These are phyloP conservation scores for Biscogniauxia mediterranea DNA, from an alignment of 2,329 filamentous ascomycete species.

Conservation along the genomic window DNA sequence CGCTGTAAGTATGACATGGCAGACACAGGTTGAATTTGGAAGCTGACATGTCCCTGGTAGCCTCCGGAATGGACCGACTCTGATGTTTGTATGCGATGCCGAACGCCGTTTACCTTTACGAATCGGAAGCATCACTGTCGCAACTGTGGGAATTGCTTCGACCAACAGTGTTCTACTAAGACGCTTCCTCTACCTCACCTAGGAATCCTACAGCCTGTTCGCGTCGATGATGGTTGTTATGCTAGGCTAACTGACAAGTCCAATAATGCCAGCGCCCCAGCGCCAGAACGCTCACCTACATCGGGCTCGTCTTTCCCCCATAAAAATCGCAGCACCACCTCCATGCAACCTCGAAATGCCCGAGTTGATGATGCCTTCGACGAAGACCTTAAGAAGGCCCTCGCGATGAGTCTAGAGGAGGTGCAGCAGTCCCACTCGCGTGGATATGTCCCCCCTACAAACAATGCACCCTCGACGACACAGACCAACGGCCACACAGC, in stretches of 20 bases:
- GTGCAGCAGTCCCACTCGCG: conserved; percentile 73
- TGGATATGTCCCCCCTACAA: conserved; percentile 65
- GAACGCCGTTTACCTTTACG: conserved; percentile 93
- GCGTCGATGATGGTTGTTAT: conserved; percentile 95
- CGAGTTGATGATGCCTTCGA: conserved; percentile 89
- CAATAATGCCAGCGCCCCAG: conserved; percentile 37
- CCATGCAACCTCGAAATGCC: conserved; percentile 87
- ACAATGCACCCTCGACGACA: conserved; percentile 33
- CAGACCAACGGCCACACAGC: conserved; percentile 36
- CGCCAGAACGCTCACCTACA: conserved; percentile 44
- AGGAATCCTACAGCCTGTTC: conserved; percentile 85
- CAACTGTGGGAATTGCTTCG: conserved; percentile 97
- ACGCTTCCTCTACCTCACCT: conserved; percentile 84
- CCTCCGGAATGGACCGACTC: conserved; percentile 98
- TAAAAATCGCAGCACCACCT: conserved; percentile 63
- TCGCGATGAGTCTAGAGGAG: conserved; percentile 97
- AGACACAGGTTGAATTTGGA: not conserved
- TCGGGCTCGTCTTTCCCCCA: conserved; percentile 42
- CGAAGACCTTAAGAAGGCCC: conserved; percentile 86
- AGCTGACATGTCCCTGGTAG: conserved; percentile 43
- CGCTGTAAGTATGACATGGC: conserved; percentile 63
- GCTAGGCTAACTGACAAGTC: conserved; percentile 80
- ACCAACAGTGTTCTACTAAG: conserved; percentile 91
- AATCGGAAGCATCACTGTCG: conserved; percentile 98
- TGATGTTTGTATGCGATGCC: conserved; percentile 97